Conservation (phyloP, 2,329 filamentous ascomycete genomes). For the Chrysoporthe puriensis region DNA sequence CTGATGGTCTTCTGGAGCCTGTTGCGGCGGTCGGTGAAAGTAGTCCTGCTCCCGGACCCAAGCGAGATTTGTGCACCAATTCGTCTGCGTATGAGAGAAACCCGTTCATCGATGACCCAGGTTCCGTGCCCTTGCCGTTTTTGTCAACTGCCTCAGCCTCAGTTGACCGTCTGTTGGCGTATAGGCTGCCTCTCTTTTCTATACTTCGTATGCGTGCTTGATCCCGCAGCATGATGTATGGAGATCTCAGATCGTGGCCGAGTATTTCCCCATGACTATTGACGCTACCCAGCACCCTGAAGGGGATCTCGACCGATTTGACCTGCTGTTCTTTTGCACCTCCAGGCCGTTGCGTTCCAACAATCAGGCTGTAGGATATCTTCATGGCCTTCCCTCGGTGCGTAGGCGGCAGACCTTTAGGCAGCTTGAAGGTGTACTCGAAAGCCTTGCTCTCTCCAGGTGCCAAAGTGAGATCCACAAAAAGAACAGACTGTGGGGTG, state of each 20-base stretch:
- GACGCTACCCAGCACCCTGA: slow-evolving; percentile 90
- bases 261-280: slow-evolving; percentile 86
- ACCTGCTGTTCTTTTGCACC: slow-evolving; percentile 80
- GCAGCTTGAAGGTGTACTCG: slow-evolving; percentile 84
- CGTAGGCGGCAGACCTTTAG: slow-evolving; percentile 85
- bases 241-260: slow-evolving; percentile 91
- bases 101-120: slow-evolving; percentile 58
- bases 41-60: slow-evolving; percentile 61
- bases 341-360: slow-evolving; percentile 87
- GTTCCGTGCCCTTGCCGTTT: slow-evolving; percentile 33
- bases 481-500: slow-evolving; percentile 92
- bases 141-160: slow-evolving; percentile 29
- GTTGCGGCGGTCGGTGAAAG: slow-evolving; percentile 71
- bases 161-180: slow-evolving; percentile 21
- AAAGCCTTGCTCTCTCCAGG: slow-evolving; percentile 89
- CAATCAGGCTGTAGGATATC: slow-evolving; percentile 85
- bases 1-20: slow-evolving; percentile 59
- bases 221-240: slow-evolving; percentile 87
- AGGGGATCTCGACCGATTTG: slow-evolving; percentile 88
- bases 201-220: slow-evolving; percentile 69
- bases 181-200: slow-evolving; percentile 39
- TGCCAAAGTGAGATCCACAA: slow-evolving; percentile 85
- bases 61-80: slow-evolving; percentile 63
- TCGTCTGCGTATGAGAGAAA: slow-evolving; percentile 80
- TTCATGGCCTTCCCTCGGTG: slow-evolving; percentile 94